Evolutionary conservation across 176 grass and related monocot species (phyloP), one percentile per base, ranked within the genome.

Genomic region (Rhynchospora pubera): DNA sequence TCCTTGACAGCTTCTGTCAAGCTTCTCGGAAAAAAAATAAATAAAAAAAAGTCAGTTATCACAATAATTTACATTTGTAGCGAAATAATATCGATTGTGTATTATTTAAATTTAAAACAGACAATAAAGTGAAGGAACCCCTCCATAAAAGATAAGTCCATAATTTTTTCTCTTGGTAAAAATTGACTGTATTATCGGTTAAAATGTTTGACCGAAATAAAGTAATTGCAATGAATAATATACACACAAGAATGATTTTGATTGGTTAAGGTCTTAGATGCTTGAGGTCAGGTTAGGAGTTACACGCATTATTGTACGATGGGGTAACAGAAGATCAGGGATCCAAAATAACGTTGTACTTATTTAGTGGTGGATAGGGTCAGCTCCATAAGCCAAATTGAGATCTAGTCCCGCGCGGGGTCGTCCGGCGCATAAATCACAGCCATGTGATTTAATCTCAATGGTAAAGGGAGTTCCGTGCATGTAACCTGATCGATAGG

Each of bases 321-420:
- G 19, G 23, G n/a, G 28, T 2, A 8, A 79, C 76, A 81, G 16
- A 16, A 81, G 4, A 65, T 81, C 79, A 6, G 3, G 21, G 79
- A 81, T 81, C 58, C 18, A 21, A 63, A 45, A 47, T 63, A 48
- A 81, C 57, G 32, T 65, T 81, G 78, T 81, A 81, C 79, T 81
- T 50, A 64, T 9, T 63, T 65, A 81, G 58, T 79, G 55, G 55
- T 18, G 26, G 55, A 60, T 61, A 60, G 52, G 23, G 16, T 69
- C 65, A 45, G 39, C 16, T 69, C 51, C 30, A 66, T 28, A n/a
- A n/a, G n/a, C n/a, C n/a, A n/a, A n/a, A n/a, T n/a, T n/a, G n/a
- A n/a, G n/a, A n/a, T n/a, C n/a, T n/a, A n/a, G n/a, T n/a, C n/a
- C n/a, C n/a, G n/a, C n/a, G n/a, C n/a, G n/a, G n/a, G n/a, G n/a